A percentile compares a stretch with the other conserved stretches of the same genome.
Evolutionary conservation across 495 filamentous ascomycete genomes (phyloP).

Genomic region (Penicillium canescens): DNA sequence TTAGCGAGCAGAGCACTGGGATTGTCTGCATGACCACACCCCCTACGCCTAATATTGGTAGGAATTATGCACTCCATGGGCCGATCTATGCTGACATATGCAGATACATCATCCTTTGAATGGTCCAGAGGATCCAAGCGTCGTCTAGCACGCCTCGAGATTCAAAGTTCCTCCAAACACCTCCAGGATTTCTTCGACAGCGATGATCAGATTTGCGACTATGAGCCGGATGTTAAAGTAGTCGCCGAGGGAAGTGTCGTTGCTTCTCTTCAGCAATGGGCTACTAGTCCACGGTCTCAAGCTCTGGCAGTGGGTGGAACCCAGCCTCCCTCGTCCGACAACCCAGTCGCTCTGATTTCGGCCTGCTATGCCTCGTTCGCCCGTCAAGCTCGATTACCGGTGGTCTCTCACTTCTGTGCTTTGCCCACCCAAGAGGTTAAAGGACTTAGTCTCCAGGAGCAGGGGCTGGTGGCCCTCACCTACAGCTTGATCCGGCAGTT

Average conservation of each 20-base stretch:
- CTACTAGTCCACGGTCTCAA: constrained; percentile 35
- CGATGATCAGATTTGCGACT: constrained; percentile 38
- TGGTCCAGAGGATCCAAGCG: constrained; percentile 37
- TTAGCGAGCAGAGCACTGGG: constrained; percentile 30
- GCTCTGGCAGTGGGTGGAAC: constrained; percentile 41
- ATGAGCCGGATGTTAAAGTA: constrained; percentile 33
- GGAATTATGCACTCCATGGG: constrained; percentile 7
- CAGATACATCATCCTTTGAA: constrained; percentile 34
- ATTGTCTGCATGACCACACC: constrained; percentile 40
- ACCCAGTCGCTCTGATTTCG: constrained; percentile 39
- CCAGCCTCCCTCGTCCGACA: constrained; percentile 24
- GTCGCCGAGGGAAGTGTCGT: constrained; percentile 35
- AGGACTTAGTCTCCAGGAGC: constrained; percentile 32
- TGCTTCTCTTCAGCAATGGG: constrained; percentile 40
- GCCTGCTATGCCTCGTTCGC: constrained; percentile 39
- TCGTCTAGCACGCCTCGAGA: constrained; percentile 39
- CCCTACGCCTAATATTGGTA: constrained; percentile 38
- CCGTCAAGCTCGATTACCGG: constrained; percentile 36
- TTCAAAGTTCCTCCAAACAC: constrained; percentile 44
- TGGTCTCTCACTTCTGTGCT: constrained; percentile 46
- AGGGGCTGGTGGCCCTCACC: constrained; percentile 42
- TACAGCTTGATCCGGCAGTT: constrained; percentile 53
- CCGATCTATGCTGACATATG: constrained; percentile 11
- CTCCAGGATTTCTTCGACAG: constrained; percentile 45
- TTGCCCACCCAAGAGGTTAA: constrained; percentile 24